Base-by-base conservation (phyloP, 495 filamentous ascomycete genomes). In the Apodospora peruviana region DNA sequence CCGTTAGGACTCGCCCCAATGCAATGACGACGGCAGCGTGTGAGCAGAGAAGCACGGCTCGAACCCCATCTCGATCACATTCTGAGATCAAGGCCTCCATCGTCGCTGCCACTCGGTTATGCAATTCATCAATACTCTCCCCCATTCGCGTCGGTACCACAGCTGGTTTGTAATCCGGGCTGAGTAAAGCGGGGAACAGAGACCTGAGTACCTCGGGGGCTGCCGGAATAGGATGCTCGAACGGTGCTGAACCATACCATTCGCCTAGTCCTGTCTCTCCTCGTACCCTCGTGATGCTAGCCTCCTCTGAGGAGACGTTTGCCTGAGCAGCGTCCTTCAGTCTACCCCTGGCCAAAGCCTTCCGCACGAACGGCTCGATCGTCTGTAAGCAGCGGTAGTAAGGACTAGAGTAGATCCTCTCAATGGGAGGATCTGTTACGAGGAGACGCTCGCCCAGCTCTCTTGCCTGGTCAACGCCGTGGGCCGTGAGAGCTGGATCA, bases 371-470 rank as follows among this genome's bases (percentile, higher is more conserved):
- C 0, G 91, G 90, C 32, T 70, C 69, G 36, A 96, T 78, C 0
- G 93, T 97, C 66, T 96, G 88, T 17, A 97, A 70, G 63, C 93
- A 98, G 45, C 93, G 81, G 66, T 95, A 97, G 60, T 91, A 96
- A 12, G 90, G 88, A 51, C 83, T 88, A 12, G 77, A 84, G 71
- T 95, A 96, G 56, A 96, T 70, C 45, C 80, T 76, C 20, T 90
- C 85, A 43, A 87, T 74, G 27, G 83, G 77, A 10, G 89, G 85
- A 19, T 82, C 62, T 4, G 84, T 59, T 3, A 63, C 62, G n/a
- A 65, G 37, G 20, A 96, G 67, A 39, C 89, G 75, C 3, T 65
- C 67, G 9, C 80, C 87, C 22, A 97, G 79, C 65, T 96, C 82
- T 39, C 82, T 71, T n/a, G 88, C 78, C 68, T 98, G 93, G 11